These are phyloP conservation scores for Aspergillus sp. DNA, from an alignment of 2,329 filamentous ascomycete species.

Conservation along the genomic window DNA sequence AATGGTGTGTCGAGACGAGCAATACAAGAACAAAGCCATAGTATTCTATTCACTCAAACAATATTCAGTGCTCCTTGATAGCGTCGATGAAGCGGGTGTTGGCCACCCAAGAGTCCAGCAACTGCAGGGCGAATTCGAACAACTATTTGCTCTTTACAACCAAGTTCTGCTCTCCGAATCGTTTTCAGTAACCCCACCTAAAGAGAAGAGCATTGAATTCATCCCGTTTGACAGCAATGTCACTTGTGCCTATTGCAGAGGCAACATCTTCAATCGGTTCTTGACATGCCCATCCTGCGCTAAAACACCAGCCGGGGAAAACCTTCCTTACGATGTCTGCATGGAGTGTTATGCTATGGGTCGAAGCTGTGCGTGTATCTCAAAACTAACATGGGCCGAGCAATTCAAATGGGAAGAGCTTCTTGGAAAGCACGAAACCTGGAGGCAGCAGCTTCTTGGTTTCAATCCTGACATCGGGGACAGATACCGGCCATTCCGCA, in stretches of 20 bases:
- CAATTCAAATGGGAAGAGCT: constrained; percentile 86
- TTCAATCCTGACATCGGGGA: constrained; percentile 68
- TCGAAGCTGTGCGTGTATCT: constrained; percentile 85
- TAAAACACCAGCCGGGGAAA: constrained; percentile 70
- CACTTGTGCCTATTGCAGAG: constrained; percentile 91
- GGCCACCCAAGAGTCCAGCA: constrained; percentile 61
- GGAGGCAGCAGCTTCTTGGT: constrained; percentile 75
- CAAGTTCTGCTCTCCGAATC: constrained; percentile 81
- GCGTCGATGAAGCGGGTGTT: constrained; percentile 53
- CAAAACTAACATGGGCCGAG: constrained; percentile 84
- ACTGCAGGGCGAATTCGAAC: constrained; percentile 78
- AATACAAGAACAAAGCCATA: constrained; percentile 98
- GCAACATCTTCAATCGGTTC: constrained; percentile 97
- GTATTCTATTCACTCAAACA: constrained; percentile 83
- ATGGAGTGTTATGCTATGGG: constrained; percentile 99
- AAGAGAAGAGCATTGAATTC: constrained; percentile 71
- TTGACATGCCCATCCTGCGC: constrained; percentile 86
- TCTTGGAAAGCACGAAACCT: constrained; percentile 73
- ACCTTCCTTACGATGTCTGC: constrained; percentile 77
- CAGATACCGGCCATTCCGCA: constrained; percentile 59
- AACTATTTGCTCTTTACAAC: constrained; percentile 75
- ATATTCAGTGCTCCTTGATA: constrained; percentile 63
- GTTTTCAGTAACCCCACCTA: constrained; percentile 64
- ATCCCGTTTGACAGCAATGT: constrained; percentile 85
- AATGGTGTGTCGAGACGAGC: constrained; percentile 92